phyloP scores from a whole-genome alignment of 176 grass and related monocot species.

The Areca catechu region DNA sequence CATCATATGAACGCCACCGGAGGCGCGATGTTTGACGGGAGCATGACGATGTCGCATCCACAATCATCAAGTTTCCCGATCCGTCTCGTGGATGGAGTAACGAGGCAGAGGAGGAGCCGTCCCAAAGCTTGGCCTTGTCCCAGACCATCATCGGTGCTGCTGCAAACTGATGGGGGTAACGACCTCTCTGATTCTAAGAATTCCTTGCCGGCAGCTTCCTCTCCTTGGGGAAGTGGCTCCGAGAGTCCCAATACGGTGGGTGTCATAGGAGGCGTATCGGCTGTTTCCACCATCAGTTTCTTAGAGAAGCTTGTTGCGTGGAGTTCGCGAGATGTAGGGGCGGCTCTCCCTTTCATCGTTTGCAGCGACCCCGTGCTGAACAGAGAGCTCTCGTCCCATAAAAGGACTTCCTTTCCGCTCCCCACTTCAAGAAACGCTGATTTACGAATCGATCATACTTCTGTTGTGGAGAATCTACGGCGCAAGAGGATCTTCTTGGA shows the following conservation, averaged over 20 bases:
- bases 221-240: slow-evolving; percentile 19
- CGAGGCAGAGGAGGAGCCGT: slow-evolving; percentile 4
- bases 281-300: slow-evolving; percentile 41
- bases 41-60: slow-evolving; percentile 2
- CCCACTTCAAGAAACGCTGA: neutral
- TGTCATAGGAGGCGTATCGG: slow-evolving; percentile 54
- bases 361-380: slow-evolving; percentile 37
- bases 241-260: slow-evolving; percentile 30
- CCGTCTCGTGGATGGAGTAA: slow-evolving; percentile 9
- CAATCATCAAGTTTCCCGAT: slow-evolving; percentile 9
- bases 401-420: neutral
- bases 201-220: slow-evolving; percentile 18
- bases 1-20: too few species aligned
- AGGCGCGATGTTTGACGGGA: neutral
- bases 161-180: slow-evolving; percentile 20
- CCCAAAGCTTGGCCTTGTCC: slow-evolving; percentile 29
- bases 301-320: slow-evolving; percentile 56
- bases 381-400: slow-evolving; percentile 22
- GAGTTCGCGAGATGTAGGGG: slow-evolving; percentile 30
- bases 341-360: slow-evolving; percentile 51
- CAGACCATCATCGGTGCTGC: slow-evolving; percentile 26
- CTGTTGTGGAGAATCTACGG: slow-evolving; percentile 40
- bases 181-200: slow-evolving; percentile 27
- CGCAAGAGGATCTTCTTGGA: slow-evolving; percentile 52
- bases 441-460: slow-evolving; percentile 2